A percentile compares a stretch with the other conserved stretches of the same genome.
Conservation (phyloP, 768 basidiomycete genomes). For the Suillus fuscotomentosus region DNA sequence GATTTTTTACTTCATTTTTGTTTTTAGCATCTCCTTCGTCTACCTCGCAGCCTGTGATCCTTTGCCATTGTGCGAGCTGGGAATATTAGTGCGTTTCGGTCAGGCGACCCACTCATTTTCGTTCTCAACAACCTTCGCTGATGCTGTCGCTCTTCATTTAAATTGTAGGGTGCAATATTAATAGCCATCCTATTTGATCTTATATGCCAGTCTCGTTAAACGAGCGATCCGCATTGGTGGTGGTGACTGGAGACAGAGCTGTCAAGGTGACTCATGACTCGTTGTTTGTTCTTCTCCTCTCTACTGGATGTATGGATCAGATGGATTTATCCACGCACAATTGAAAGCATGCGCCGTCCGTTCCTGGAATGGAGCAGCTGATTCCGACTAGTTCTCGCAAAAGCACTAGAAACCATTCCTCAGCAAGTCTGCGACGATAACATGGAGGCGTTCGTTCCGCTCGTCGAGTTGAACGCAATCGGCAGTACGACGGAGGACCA, state of each 20-base stretch:
- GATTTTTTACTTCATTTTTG: not conserved
- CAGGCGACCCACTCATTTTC: not conserved
- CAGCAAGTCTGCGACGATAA: slow-evolving; percentile 98
- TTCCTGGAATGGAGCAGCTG: slow-evolving; percentile 93
- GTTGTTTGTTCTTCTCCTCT: not conserved
- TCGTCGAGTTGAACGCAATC: slow-evolving; percentile 95
- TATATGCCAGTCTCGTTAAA: slow-evolving; percentile 62
- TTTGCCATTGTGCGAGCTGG: not conserved
- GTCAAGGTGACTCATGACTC: slow-evolving; percentile 65
- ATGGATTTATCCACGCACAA: slow-evolving; percentile 98
- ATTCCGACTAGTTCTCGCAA: slow-evolving; percentile 94
- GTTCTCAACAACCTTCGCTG: not conserved
- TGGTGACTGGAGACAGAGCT: slow-evolving; percentile 97
- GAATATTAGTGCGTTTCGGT: not conserved
- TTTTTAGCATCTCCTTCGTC: not conserved
- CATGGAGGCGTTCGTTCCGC: slow-evolving; percentile 92
- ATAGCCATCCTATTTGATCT: not conserved
- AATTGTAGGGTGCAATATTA: not conserved
- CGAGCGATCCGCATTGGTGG: slow-evolving; percentile 90
- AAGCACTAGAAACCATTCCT: slow-evolving; percentile 95
- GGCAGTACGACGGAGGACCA: slow-evolving; percentile 95
- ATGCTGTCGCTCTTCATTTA: not conserved
- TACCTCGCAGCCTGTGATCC: not conserved
- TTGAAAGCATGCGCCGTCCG: slow-evolving; percentile 84
- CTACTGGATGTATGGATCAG: slow-evolving; percentile 37